Base-by-base conservation (phyloP, 2,329 filamentous ascomycete genomes). In the Dendryphion nanum region DNA sequence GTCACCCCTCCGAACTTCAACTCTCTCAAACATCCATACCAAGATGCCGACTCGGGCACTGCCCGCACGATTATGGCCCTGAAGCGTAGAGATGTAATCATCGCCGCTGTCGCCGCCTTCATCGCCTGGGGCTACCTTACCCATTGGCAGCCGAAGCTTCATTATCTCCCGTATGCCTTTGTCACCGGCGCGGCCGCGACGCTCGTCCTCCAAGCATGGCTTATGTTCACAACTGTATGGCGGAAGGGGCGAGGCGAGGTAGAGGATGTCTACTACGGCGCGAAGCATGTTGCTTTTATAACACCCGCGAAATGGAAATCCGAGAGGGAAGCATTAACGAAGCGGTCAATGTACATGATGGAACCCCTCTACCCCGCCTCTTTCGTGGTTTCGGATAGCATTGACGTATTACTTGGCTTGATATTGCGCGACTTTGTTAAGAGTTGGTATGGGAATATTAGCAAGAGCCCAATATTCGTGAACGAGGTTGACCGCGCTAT, bases 401-500 rank as follows among this genome's bases (percentile, higher is more conserved):
- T 97, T 48, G 89, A 96, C 66, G 78, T 82, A 36, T 69, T 97
- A 20, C 76, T 98, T 30, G 79, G 83, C 35, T 72, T 89, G 36
- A 79, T 95, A 36, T 68, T 89, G 47, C 79, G 86, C 47, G 89
- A 96, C 63, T 96, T 95, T 61, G 81, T 98, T 40, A 80, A 78
- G 41, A 84, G 83, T 32, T 98, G 93, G 93, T 97, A 96, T 65
- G 77, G 76, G 20, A 79, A 82, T 56, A 96, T 98, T 59, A 95
- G 88, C 69, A 77, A 75, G 46, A 89, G 85, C 55, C 81, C 84
- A 2, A 77, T 79, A 0, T 98, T 98, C 55, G 74, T 84, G 40
- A 85, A 95, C 62, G 85, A 95, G 67, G 84, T 97, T 41, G 91
- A 98, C 65, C 82, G 78, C 49, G 78, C 82, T 4, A 80, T 96